Evolutionary conservation across 208 protist species (phyloP), one percentile per base, ranked within the genome.

Genomic region (Crithidia sp.): DNA sequence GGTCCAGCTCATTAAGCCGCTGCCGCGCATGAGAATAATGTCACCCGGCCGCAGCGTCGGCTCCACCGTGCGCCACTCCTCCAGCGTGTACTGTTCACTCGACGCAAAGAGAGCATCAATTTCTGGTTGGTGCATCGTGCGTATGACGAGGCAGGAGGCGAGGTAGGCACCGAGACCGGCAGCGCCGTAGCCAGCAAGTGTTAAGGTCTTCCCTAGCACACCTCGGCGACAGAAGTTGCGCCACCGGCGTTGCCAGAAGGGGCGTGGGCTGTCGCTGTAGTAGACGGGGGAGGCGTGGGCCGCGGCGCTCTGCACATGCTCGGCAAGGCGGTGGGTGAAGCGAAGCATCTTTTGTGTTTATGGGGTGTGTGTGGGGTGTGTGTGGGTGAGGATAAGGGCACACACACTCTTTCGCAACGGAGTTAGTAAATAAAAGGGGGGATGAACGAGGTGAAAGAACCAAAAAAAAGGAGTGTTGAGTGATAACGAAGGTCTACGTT

Each of bases 11-110:
- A 86, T 77, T 4, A 56, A 45, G 36, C 87, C 88, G 6, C 44
- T 79, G 28, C 91, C 91, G 55, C 84, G 82, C 80, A 96, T 83
- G 10, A 96, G 81, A 6, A 96, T 49, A 10, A 96, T 69, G 64
- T 96, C 91, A 10, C 91, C 91, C n/a, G 84, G 79, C 17, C 69
- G 79, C 71, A 96, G 78, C 19, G 88, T 93, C 40, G 86, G 88
- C 76, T 93, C 88, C 16, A 95, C 82, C 7, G 84, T 71, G n/a
- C 40, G 63, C 91, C 91, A 95, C 40, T 85, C 77, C 53, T 87
- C 86, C 4, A 91, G 66, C n/a, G 82, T 68, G 64, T 87, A 89
- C 45, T 92, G 85, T 65, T 88, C 53, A 2, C 56, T 43, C 14
- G 80, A 71, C 19, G 71, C 59, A 57, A 89, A 92, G 10, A 89